Evolutionary conservation across 495 filamentous ascomycete species (phyloP).

Genomic region (Daldinia concentrica): DNA sequence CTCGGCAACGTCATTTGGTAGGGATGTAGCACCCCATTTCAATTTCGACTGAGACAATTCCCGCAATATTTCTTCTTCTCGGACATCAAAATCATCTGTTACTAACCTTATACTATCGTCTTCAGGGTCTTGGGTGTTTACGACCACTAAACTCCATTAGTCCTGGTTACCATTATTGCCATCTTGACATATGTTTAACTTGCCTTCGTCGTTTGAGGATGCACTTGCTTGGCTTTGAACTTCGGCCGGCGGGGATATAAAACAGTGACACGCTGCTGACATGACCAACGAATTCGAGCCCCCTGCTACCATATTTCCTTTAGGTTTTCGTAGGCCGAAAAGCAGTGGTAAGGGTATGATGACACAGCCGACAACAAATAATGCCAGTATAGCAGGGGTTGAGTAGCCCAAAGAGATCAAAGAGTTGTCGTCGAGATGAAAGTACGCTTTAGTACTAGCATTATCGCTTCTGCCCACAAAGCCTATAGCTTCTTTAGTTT

Average conservation of each 20-base stretch:
- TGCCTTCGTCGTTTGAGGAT: neutral
- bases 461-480: neutral
- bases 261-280: neutral
- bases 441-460: neutral
- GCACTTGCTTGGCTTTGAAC: neutral
- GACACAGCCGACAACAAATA: neutral
- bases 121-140: neutral
- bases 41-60: neutral
- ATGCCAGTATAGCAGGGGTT: neutral
- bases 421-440: neutral
- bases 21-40: neutral
- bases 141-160: neutral
- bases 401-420: neutral
- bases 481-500: neutral
- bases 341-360: neutral
- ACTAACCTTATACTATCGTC: neutral
- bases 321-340: neutral
- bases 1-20: neutral
- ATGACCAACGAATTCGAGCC: neutral
- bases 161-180: neutral
- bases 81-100: neutral
- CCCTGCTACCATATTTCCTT: neutral
- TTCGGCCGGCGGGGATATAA: neutral
- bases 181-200: neutral
- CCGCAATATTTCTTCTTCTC: neutral